Percentiles rank a stretch among this genome's conserved stretches.
Evolutionary conservation across 2,329 filamentous ascomycete genomes (phyloP).

Genomic region (Dothistroma septosporum): DNA sequence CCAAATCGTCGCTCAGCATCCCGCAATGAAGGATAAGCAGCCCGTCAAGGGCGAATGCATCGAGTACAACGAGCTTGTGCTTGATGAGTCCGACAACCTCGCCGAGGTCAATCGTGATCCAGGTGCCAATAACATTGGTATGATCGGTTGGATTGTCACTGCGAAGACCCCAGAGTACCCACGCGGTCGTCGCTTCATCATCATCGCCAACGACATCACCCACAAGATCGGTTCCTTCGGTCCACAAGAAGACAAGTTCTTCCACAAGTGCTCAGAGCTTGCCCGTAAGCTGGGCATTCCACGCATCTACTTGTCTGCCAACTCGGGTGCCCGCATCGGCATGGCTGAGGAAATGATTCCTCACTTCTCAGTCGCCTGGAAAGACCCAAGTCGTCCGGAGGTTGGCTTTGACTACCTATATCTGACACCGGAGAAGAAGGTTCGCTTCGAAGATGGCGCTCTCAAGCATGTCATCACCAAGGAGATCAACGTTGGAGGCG

Average conservation of each 20-base stretch:
- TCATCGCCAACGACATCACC: slow-evolving; percentile 98
- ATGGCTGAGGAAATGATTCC: slow-evolving; percentile 96
- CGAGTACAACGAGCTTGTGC: slow-evolving; percentile 86
- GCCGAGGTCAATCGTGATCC: slow-evolving; percentile 92
- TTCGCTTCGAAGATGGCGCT: slow-evolving; percentile 75
- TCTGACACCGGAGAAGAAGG: slow-evolving; percentile 79
- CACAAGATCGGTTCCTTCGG: slow-evolving; percentile 99
- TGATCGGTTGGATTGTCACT: slow-evolving; percentile 97
- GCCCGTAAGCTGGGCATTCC: slow-evolving; percentile 92
- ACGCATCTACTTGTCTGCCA: slow-evolving; percentile 95
- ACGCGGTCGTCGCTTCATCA: slow-evolving; percentile 83
- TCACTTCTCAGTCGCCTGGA: slow-evolving; percentile 96
- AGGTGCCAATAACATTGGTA: slow-evolving; percentile 91
- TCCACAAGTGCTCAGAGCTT: slow-evolving; percentile 97
- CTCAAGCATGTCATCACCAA: slow-evolving; percentile 80
- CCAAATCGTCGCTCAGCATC: slow-evolving; percentile 68
- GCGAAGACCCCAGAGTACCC: slow-evolving; percentile 96
- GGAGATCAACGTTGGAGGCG: slow-evolving; percentile 76
- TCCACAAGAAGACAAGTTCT: slow-evolving; percentile 94
- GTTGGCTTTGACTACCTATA: slow-evolving; percentile 96
- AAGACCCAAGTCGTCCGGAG: slow-evolving; percentile 74
- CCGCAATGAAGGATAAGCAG: slow-evolving; percentile 71
- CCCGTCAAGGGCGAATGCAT: slow-evolving; percentile 86
- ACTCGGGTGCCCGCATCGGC: slow-evolving; percentile 95
- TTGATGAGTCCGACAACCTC: slow-evolving; percentile 89